Conservation (phyloP, 169 alveolate genomes). For the Plasmodium gonderi region DNA sequence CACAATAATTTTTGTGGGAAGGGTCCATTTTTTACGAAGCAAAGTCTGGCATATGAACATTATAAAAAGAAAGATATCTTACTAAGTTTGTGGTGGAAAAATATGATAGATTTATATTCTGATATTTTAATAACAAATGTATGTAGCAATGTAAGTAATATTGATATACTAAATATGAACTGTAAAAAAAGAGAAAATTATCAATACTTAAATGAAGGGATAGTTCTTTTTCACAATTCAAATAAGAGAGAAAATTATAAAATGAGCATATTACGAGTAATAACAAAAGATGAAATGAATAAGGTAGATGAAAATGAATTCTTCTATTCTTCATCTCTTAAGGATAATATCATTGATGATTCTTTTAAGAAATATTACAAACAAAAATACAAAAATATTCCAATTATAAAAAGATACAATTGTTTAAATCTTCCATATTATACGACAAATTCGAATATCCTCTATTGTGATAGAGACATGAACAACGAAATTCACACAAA, state of each 20-base stretch:
- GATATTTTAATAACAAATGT: conserved; percentile 61
- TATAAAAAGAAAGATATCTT: conserved; percentile 42
- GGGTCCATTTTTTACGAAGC: conserved; percentile 39
- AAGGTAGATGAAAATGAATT: conserved; percentile 25
- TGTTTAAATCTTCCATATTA: conserved; percentile 53
- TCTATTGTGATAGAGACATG: conserved; percentile 6
- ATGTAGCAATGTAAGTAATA: conserved; percentile 36
- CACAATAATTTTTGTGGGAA: too few relatives aligned
- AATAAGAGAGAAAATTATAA: conserved; percentile 33
- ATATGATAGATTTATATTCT: conserved; percentile 42
- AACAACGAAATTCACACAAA: neutral
- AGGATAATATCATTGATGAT: conserved; percentile 24
- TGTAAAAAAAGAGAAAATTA: neutral
- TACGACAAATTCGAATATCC: conserved; percentile 20
- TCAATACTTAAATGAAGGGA: conserved; percentile 43
- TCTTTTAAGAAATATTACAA: conserved; percentile 29
- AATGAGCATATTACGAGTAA: conserved; percentile 64
- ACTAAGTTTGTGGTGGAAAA: conserved; percentile 54
- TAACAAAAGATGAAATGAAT: conserved; percentile 40
- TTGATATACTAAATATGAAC: conserved; percentile 41
- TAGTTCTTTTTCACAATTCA: conserved; percentile 41
- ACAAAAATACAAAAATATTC: conserved; percentile 27
- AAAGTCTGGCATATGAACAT: conserved; percentile 20
- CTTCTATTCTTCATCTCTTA: conserved; percentile 11
- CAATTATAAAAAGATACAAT: conserved; percentile 39